phyloP scores from a whole-genome alignment of 345 rosid species.

The Carallia brachiata region DNA sequence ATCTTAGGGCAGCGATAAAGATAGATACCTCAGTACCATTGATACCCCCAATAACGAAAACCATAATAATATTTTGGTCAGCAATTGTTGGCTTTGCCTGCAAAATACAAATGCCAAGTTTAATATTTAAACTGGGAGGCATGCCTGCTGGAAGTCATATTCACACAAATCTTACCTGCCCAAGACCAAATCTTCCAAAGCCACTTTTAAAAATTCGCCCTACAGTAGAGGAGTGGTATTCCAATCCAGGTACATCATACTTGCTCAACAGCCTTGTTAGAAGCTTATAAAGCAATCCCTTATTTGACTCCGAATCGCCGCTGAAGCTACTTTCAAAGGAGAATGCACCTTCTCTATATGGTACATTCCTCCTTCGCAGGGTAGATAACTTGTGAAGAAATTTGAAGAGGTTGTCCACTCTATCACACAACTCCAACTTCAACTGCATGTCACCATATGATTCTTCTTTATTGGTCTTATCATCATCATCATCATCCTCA shows the following conservation, averaged over 20 bases:
- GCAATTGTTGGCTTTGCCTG: slow-evolving; percentile 90
- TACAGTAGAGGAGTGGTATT: slow-evolving; percentile 92
- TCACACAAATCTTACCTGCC: slow-evolving; percentile 55
- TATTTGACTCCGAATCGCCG: slow-evolving; percentile 51
- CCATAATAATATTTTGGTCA: slow-evolving; percentile 76
- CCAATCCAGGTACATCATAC: slow-evolving; percentile 67
- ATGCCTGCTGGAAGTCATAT: background rate
- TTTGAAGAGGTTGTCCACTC: slow-evolving; percentile 79
- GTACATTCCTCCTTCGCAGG: slow-evolving; percentile 46
- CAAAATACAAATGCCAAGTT: slow-evolving; percentile 15
- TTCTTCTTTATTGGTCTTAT: slow-evolving; percentile 40
- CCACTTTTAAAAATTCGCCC: slow-evolving; percentile 96
- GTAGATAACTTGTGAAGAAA: slow-evolving; percentile 73
- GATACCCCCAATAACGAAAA: slow-evolving; percentile 90
- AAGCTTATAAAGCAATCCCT: slow-evolving; percentile 70
- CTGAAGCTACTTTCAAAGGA: slow-evolving; percentile 47
- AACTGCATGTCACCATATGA: slow-evolving; percentile 75
- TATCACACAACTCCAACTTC: slow-evolving; percentile 83
- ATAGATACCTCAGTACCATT: slow-evolving; percentile 66
- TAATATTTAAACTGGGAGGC: slow-evolving; percentile 6
- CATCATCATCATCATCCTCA: slow-evolving; percentile 18
- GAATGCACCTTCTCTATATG: slow-evolving; percentile 52
- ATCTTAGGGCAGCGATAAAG: background rate
- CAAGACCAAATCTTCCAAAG: slow-evolving; percentile 93
- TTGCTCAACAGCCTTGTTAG: slow-evolving; percentile 58